Percentiles rank a stretch among this genome's conserved stretches.
These are phyloP conservation scores for Malus hybrid DNA, from an alignment of 331 rosid species.

Conservation along the genomic window DNA sequence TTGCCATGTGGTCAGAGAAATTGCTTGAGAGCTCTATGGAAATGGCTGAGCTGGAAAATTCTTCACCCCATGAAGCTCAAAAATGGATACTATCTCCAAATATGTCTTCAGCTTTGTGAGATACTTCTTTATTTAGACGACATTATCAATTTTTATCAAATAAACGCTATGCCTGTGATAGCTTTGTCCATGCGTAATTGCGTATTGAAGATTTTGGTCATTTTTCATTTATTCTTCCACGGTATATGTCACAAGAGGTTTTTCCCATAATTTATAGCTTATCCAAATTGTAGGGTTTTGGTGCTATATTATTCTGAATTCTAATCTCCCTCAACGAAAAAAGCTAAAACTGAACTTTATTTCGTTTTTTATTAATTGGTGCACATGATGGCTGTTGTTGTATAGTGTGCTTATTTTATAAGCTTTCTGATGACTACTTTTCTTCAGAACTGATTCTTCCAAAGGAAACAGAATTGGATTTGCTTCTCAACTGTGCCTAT, in stretches of 20 bases:
- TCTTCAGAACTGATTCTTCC: constrained; percentile 52
- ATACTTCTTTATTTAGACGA: not conserved
- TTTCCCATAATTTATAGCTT: not conserved
- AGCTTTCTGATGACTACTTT: not conserved
- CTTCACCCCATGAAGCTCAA: constrained; percentile 84
- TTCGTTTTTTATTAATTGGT: not conserved
- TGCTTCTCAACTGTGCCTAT: constrained; percentile 64
- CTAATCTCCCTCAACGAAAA: not conserved
- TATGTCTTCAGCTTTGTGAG: constrained; percentile 51
- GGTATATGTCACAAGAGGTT: not conserved
- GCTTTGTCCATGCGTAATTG: constrained; percentile 1
- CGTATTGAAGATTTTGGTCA: not conserved
- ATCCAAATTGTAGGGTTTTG: not conserved
- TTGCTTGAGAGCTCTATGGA: constrained; percentile 76
- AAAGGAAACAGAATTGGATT: constrained; percentile 69
- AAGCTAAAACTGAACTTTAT: not conserved
- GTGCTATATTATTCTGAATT: not conserved
- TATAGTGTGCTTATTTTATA: not conserved
- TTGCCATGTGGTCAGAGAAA: constrained; percentile 75
- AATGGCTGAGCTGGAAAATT: constrained; percentile 97
- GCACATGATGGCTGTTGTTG: not conserved
- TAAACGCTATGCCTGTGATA: constrained; percentile 13
- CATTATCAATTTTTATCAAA: constrained; percentile 3
- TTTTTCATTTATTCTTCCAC: constrained; percentile 1
- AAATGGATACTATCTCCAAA: constrained; percentile 73